Evolutionary conservation across 345 rosid genomes (phyloP).

Genomic region (Eucalyptus marginata): DNA sequence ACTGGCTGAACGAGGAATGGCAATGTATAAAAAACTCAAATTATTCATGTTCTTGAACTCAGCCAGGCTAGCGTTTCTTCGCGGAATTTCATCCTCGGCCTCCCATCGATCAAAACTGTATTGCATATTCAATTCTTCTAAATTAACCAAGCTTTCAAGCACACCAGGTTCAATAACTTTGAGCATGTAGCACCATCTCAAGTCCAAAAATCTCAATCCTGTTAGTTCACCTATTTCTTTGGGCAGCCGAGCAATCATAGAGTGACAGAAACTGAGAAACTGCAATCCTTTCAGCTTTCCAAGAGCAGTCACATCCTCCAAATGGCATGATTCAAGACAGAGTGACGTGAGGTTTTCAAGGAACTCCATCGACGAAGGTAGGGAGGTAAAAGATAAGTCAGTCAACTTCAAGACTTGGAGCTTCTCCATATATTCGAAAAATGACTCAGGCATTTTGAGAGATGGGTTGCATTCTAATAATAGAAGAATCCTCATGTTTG

Average conservation of each 20-base stretch:
- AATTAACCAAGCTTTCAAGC: too few relatives aligned
- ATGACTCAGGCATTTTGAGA: too few relatives aligned
- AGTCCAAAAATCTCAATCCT: too few relatives aligned
- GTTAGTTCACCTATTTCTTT: too few relatives aligned
- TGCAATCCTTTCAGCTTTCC: too few relatives aligned
- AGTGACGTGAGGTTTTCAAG: rapidly evolving
- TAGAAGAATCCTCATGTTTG: rapidly evolving
- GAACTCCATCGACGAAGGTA: too few relatives aligned
- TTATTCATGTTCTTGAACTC: rapidly evolving
- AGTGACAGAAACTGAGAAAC: rapidly evolving
- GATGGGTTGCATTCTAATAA: rapidly evolving
- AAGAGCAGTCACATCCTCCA: too few relatives aligned
- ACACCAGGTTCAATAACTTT: rapidly evolving
- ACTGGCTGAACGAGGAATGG: rapidly evolving
- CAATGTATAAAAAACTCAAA: rapidly evolving
- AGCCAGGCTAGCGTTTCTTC: rapidly evolving
- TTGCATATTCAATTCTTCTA: rapidly evolving
- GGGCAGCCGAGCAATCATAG: rapidly evolving
- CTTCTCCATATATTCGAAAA: too few relatives aligned
- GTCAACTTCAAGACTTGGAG: too few relatives aligned
- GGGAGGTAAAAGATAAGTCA: too few relatives aligned
- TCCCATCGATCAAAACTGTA: rapidly evolving
- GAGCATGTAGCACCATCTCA: rapidly evolving
- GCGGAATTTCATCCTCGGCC: rapidly evolving
- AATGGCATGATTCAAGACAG: rapidly evolving